Evolutionary conservation across 2,329 filamentous ascomycete species (phyloP).

Genomic region (Fusarium pseudocircinatum): DNA sequence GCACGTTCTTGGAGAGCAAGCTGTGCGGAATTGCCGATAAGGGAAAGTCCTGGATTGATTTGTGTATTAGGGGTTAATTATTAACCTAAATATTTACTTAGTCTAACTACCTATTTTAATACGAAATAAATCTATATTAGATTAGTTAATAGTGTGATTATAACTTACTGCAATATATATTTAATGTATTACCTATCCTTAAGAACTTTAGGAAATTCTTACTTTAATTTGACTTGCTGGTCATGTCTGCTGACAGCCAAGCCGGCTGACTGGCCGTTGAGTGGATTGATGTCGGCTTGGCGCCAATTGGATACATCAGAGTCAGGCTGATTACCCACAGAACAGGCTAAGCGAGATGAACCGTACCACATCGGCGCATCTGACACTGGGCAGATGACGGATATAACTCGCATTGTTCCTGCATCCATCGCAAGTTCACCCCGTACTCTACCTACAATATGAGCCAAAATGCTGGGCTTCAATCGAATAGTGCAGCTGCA

Average conservation of each 20-base stretch:
- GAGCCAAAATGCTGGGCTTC: not conserved
- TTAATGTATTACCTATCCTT: no score
- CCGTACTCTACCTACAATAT: accelerated
- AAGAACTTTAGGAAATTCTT: no score
- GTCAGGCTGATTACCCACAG: not conserved
- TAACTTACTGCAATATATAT: no score
- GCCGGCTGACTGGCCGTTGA: not conserved
- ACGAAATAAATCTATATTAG: no score
- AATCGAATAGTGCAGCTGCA: not conserved
- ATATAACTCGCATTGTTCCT: not conserved
- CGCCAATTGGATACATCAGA: not conserved
- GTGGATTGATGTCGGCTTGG: not conserved
- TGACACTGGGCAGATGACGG: no score
- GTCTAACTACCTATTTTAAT: no score
- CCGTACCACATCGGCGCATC: not conserved
- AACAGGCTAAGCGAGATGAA: not conserved
- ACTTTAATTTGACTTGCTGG: not conserved
- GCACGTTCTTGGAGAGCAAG: no score
- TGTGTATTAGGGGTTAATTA: no score
- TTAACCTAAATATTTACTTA: no score
- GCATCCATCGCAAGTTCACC: not conserved
- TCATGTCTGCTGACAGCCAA: not conserved
- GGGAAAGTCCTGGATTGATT: no score
- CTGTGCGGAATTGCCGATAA: no score
- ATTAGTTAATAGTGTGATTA: no score